Evolutionary conservation across 116 monocot species (phyloP).

Genomic region (Dioscorea cayenensis): DNA sequence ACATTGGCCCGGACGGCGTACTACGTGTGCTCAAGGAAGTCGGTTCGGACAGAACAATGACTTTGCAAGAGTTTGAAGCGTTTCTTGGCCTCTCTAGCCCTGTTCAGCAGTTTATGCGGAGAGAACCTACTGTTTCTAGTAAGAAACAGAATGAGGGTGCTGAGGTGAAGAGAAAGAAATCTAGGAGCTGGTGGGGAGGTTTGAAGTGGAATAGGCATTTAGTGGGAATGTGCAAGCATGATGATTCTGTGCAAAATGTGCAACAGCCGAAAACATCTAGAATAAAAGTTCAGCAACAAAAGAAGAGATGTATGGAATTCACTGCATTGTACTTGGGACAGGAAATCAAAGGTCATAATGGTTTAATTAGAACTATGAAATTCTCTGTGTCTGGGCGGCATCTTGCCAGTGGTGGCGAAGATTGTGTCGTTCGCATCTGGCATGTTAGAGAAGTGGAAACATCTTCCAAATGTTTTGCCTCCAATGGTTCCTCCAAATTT

Average conservation of each 20-base stretch:
- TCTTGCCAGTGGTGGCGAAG: conserved; percentile 75
- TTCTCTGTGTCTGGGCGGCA: conserved; percentile 61
- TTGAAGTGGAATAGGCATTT: conserved; percentile 15
- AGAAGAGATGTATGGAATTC: conserved; percentile 43
- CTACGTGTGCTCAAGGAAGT: conserved; percentile 38
- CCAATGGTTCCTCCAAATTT: conserved; percentile 13
- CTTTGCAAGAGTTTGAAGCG: conserved; percentile 40
- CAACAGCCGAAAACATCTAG: conserved; percentile 20
- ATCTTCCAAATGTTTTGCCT: conserved; percentile 13
- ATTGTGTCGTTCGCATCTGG: conserved; percentile 67
- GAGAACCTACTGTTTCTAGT: conserved; percentile 1
- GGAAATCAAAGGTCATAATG: conserved; percentile 68
- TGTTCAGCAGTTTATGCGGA: conserved; percentile 27
- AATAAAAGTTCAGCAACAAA: conserved; percentile 31
- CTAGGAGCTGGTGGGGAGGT: conserved; percentile 42
- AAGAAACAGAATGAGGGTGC: conserved; percentile 4
- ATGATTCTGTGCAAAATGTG: conserved; percentile 16
- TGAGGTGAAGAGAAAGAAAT: conserved; percentile 21
- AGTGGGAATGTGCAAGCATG: conserved; percentile 16
- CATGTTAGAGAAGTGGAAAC: conserved; percentile 47
- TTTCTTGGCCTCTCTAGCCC: conserved; percentile 33
- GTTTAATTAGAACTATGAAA: conserved; percentile 54
- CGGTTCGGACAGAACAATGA: conserved; percentile 35
- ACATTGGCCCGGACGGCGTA: conserved; percentile 20
- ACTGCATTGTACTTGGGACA: conserved; percentile 46